phyloP scores from a whole-genome alignment of 2,329 filamentous ascomycete species.

The Polychaeton citri region DNA sequence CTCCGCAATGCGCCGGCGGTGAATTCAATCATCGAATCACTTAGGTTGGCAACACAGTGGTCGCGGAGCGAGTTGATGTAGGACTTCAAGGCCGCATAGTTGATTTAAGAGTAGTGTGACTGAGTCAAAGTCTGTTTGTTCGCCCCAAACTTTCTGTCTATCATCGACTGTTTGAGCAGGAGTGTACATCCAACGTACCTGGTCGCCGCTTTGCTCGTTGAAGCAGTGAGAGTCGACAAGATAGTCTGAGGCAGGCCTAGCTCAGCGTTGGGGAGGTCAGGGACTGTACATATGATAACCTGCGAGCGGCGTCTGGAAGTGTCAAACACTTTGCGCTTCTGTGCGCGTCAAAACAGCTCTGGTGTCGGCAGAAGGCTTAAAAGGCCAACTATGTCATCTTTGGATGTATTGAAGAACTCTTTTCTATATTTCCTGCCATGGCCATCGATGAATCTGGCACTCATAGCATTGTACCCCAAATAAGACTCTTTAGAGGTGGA shows the following conservation, averaged over 20 bases:
- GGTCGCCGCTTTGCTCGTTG: conserved; percentile 32
- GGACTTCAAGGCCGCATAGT: conserved; percentile 41
- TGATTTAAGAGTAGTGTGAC: conserved; percentile 45
- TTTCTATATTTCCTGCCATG: conserved; percentile 37
- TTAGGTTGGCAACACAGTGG: conserved; percentile 35
- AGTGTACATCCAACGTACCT: conserved; percentile 40
- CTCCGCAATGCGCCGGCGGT: conserved; percentile 24
- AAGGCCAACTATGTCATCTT: conserved; percentile 38
- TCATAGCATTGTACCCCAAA: conserved; percentile 33
- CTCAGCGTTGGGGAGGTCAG: conserved; percentile 31
- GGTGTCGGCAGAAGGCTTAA: conserved; percentile 29
- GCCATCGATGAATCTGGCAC: conserved; percentile 29
- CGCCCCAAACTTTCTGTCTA: conserved; percentile 32
- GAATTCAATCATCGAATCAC: conserved; percentile 35
- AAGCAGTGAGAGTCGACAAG: conserved; percentile 35
- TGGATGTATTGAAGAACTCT: conserved; percentile 44
- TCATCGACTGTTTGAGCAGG: conserved; percentile 31
- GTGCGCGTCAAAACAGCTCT: conserved; percentile 22
- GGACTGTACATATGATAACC: conserved; percentile 30
- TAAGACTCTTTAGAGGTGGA: conserved; percentile 37
- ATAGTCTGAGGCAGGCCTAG: conserved; percentile 30
- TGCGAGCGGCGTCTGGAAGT: conserved; percentile 35
- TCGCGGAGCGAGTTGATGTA: conserved; percentile 40
- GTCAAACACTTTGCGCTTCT: conserved; percentile 24
- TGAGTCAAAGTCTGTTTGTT: conserved; percentile 45